Conservation (phyloP, 2,329 filamentous ascomycete species). For the Pseudogymnoascus sp. region DNA sequence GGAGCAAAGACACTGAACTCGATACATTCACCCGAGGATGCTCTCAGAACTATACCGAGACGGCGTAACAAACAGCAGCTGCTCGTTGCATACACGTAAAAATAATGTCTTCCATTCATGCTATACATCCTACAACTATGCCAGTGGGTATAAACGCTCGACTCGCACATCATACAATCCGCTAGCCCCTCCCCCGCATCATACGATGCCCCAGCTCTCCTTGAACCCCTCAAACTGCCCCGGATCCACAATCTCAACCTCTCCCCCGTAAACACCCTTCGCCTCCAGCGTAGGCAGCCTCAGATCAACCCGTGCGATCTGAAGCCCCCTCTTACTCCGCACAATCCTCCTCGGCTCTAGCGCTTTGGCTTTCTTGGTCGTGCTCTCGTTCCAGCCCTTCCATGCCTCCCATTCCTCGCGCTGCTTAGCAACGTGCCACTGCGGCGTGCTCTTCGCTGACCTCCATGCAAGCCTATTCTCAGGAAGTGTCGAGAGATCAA, state of each 20-base stretch:
- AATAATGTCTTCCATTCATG: background rate
- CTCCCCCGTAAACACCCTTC: conserved; percentile 20
- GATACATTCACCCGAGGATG: background rate
- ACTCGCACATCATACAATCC: conserved; percentile 10
- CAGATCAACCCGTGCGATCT: conserved; percentile 21
- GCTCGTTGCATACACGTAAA: background rate
- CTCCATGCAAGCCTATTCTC: conserved; percentile 58
- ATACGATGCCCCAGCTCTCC: conserved; percentile 18
- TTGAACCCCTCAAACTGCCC: conserved; percentile 26
- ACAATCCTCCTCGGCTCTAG: conserved; percentile 25
- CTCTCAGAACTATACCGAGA: background rate
- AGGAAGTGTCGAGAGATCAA: conserved; percentile 49
- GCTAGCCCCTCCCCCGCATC: conserved; percentile 20
- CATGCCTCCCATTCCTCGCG: conserved; percentile 57
- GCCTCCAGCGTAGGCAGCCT: conserved; percentile 21
- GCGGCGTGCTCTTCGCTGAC: conserved; percentile 53
- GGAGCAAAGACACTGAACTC: background rate
- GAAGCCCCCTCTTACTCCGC: conserved; percentile 14
- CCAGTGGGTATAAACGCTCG: conserved; percentile 6
- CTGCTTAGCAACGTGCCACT: conserved; percentile 58
- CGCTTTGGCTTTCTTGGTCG: conserved; percentile 44
- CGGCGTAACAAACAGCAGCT: background rate
- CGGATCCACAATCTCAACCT: conserved; percentile 25
- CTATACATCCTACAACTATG: conserved; percentile 3
- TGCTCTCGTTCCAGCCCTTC: conserved; percentile 48